Base-by-base conservation (phyloP, 176 grass and related monocot species). In the Cenchrus purpureus region DNA sequence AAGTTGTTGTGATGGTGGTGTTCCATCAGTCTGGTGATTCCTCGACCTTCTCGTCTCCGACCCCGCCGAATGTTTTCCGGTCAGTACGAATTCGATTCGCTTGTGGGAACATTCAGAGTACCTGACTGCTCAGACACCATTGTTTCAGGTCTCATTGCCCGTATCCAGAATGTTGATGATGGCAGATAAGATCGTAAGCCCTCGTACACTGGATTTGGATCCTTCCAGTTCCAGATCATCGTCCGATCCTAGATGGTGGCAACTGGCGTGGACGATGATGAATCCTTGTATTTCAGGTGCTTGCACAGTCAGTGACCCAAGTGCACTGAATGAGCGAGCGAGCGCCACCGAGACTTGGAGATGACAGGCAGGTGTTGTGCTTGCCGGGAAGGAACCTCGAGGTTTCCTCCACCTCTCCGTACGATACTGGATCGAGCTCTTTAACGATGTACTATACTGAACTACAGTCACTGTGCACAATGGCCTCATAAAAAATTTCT, bases 161-260 rank as follows among this genome's bases (percentile, higher is more conserved):
- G 65, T 68, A 20, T 68, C 8, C 34, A 20, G 40, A 68, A 44
- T 43, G 66, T 5, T 69, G 66, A 20, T 69, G 40, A 69, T 44
- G 8, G 65, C 65, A 43, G 65, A 69, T 69, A 69, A 44, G 42
- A 70, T 70, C 42, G 12, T 42, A n/a, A 70, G 67, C 67, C 17
- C 17, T n/a, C 15, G 64, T 66, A 8, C 29, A 66, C 43, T 43
- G 65, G 7, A 43, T 68, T 42, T 19, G 37, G 7, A 43, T 68
- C 65, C 34, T 13, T 43, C 8, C 15, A 10, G 32, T 25, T 25
- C 25, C 25, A 25, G 25, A 68, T 68, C 37, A 45, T 25, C 68
- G 8, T 10, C 19, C 19, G 37, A 48, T 45, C 19, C 67, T 34
- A 25, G 25, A 25, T 25, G 25, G 25, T 25, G 25, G 25, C 25